Evolutionary conservation across 2,329 filamentous ascomycete species (phyloP), one percentile per base, ranked within the genome.

Genomic region (Fusarium mangiferae): DNA sequence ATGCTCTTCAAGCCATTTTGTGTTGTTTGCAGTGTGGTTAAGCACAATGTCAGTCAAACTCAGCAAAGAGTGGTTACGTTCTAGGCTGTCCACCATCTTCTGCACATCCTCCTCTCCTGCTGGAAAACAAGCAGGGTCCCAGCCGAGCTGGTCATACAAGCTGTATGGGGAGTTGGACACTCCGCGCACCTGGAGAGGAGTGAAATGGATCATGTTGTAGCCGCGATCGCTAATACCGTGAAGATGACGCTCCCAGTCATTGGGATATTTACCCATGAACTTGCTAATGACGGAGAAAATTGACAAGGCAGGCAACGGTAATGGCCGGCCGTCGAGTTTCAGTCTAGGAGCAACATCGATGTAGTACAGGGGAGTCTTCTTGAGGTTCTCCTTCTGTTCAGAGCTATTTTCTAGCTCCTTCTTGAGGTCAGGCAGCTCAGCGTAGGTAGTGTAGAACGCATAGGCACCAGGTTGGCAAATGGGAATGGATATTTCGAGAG

Each of bases 141-240:
- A 99, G 49, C 88, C 87, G 28, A 97, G 87, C 84, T 99, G 97
- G 79, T 99, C 94, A 81, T 93, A 98, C 78, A 99, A 90, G 82
- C 96, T 99, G 86, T 98, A 99, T 1, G 96, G 96, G 4, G 96
- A 99, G 81, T 99, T 98, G 59, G 96, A 99, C 49, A 87, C 88
- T 65, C 96, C 96, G 68, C 96, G 91, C 66, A 93, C 88, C 87
- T 97, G 96, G 75, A 99, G 86, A 15, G 96, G 96, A 5, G 96
- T 98, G 82, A 99, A 99, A 83, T 99, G 96, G 68, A 99, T 91
- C 95, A 98, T 98, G 84, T 99, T 99, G 87, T 99, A 99, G 51
- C 95, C 95, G 70, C 96, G 90, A 78, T 93, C 90, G 81, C 94
- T 93, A 81, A 99, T 98, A 35, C 96, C 95, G 64, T 89, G 88